These are phyloP conservation scores for Ogataea sp. DNA, from an alignment of 805 yeast species.

Conservation along the genomic window DNA sequence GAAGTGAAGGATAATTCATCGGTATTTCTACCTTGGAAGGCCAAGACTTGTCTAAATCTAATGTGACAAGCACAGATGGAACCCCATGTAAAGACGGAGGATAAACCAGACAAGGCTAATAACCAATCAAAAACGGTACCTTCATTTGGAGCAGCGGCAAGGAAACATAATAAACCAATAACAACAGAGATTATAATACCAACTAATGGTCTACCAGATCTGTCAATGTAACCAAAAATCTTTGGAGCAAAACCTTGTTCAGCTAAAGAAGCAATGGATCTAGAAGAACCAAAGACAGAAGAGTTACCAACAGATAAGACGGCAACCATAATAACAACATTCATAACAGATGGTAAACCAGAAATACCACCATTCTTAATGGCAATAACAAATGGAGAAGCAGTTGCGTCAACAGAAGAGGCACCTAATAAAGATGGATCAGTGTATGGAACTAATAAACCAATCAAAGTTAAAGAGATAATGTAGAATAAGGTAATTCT, in stretches of 20 bases:
- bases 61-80: slow-evolving; percentile 62
- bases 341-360: slow-evolving; percentile 65
- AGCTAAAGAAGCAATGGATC: slow-evolving; percentile 61
- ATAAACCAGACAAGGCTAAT: slow-evolving; percentile 67
- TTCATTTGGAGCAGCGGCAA: slow-evolving; percentile 52
- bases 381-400: slow-evolving; percentile 75
- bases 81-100: slow-evolving; percentile 77
- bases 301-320: slow-evolving; percentile 75
- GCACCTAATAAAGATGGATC: slow-evolving; percentile 37
- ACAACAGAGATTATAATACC: slow-evolving; percentile 50
- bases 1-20: slow-evolving; percentile 63
- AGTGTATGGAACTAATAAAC: slow-evolving; percentile 54
- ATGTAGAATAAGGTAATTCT: slow-evolving; percentile 54
- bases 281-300: slow-evolving; percentile 64
- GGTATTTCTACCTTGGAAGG: slow-evolving; percentile 56
- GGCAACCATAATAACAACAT: slow-evolving; percentile 64
- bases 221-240: slow-evolving; percentile 60
- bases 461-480: slow-evolving; percentile 43
- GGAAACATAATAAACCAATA: slow-evolving; percentile 52
- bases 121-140: slow-evolving; percentile 65
- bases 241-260: slow-evolving; percentile 65
- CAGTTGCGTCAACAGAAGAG: slow-evolving; percentile 42
- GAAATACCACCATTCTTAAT: slow-evolving; percentile 51
- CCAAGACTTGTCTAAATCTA: slow-evolving; percentile 62
- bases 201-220: slow-evolving; percentile 68